These are phyloP conservation scores for Entophlyctis luteolus DNA, from an alignment of 192 early-diverging fungal genomes.

Conservation along the genomic window DNA sequence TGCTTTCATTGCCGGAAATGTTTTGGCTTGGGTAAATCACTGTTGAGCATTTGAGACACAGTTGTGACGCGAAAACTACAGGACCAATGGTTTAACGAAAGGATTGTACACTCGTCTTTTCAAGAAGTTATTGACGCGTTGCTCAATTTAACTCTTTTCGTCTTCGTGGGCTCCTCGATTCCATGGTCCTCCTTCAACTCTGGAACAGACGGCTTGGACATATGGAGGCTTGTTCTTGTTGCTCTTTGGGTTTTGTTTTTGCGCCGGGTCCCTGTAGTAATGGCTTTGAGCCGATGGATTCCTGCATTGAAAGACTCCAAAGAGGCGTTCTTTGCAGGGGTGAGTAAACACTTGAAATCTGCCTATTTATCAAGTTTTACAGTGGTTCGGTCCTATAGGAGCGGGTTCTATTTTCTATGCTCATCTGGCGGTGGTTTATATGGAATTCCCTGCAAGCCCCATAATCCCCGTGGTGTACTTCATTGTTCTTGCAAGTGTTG, in stretches of 20 bases:
- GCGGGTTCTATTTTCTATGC: slow-evolving; percentile 62
- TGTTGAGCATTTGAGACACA: neutral
- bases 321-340: slow-evolving; percentile 76
- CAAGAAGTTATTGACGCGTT: slow-evolving; percentile 89
- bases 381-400: slow-evolving; percentile 90
- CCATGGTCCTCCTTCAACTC: slow-evolving; percentile 68
- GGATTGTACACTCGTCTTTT: slow-evolving; percentile 75
- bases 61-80: slow-evolving; percentile 20
- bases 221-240: slow-evolving; percentile 68
- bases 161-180: slow-evolving; percentile 78
- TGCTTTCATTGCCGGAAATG: slow-evolving; percentile 34
- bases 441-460: neutral
- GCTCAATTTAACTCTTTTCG: slow-evolving; percentile 82
- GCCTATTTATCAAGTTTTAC: neutral
- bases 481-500: slow-evolving; percentile 72
- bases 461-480: slow-evolving; percentile 38
- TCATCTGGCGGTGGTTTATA: slow-evolving; percentile 36
- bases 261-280: slow-evolving; percentile 64
- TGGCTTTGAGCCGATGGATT: slow-evolving; percentile 61
- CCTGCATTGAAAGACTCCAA: slow-evolving; percentile 66
- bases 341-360: no score
- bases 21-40: slow-evolving; percentile 19
- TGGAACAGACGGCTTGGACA: slow-evolving; percentile 35
- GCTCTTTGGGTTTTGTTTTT: slow-evolving; percentile 65
- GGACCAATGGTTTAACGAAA: slow-evolving; percentile 84